Percentiles rank a stretch among this genome's conserved stretches.
phyloP scores from a whole-genome alignment of 139 green algal genomes.

The Nannochloris sp. region DNA sequence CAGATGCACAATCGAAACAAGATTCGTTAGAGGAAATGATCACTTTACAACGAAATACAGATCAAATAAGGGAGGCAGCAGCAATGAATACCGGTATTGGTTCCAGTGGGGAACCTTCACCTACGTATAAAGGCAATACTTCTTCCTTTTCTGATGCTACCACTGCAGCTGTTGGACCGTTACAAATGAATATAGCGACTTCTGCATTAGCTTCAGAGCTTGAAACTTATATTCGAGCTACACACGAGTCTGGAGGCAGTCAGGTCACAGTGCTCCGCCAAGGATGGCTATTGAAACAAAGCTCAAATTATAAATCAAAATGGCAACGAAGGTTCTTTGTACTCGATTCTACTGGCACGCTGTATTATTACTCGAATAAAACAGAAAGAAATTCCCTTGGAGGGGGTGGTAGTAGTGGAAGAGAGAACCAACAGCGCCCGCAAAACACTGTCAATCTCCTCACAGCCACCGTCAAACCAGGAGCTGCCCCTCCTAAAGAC shows the following conservation, averaged over 20 bases:
- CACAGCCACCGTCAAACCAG: constrained; percentile 75
- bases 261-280: constrained; percentile 55
- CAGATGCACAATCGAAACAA: constrained; percentile 12
- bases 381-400: too few relatives aligned
- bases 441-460: constrained; percentile 78
- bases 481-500: constrained; percentile 18
- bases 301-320: constrained; percentile 41
- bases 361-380: constrained; percentile 71
- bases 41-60: background rate
- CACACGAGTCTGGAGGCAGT: constrained; percentile 14
- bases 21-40: constrained; percentile 40
- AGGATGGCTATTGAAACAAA: constrained; percentile 15
- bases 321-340: constrained; percentile 89
- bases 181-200: constrained; percentile 37
- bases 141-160: background rate
- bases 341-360: constrained; percentile 63
- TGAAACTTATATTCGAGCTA: constrained; percentile 38
- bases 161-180: constrained; percentile 14
- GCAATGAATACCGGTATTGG: too few relatives aligned
- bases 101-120: background rate
- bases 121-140: background rate
- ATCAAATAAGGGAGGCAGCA: constrained; percentile 12
- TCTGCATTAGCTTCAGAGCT: constrained; percentile 30
- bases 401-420: background rate
- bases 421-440: constrained; percentile 25